Evolutionary conservation across 768 basidiomycete genomes (phyloP).

Genomic region (Kwoniella bestiolae): DNA sequence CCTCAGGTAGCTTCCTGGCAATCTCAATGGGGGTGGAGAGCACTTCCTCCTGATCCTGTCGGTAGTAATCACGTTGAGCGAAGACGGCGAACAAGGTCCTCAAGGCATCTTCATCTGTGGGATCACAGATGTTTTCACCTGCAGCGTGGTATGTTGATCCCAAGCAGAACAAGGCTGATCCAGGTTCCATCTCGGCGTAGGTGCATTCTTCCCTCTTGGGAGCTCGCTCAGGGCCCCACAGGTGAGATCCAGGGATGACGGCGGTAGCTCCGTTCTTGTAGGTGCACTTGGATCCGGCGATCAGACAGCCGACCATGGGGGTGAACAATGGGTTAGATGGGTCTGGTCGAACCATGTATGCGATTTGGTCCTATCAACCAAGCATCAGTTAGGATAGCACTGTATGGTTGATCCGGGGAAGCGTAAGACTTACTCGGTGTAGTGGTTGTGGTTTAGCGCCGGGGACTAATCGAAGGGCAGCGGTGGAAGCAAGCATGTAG

Average conservation of each 20-base stretch:
- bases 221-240: conserved; percentile 22
- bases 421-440: conserved; percentile 16
- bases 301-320: conserved; percentile 27
- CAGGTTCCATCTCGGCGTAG: conserved; percentile 31
- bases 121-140: conserved; percentile 26
- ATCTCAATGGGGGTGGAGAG: conserved; percentile 21
- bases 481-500: conserved; percentile 25
- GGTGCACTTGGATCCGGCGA: conserved; percentile 27
- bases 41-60: conserved; percentile 24
- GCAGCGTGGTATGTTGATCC: conserved; percentile 27
- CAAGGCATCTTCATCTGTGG: conserved; percentile 21
- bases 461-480: conserved; percentile 22
- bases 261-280: conserved; percentile 25
- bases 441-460: conserved; percentile 25
- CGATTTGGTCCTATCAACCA: conserved; percentile 21
- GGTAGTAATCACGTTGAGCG: conserved; percentile 23
- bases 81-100: conserved; percentile 27
- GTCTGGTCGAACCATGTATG: conserved; percentile 23
- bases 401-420: not conserved
- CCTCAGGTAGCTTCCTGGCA: conserved; percentile 15
- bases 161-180: conserved; percentile 24
- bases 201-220: conserved; percentile 21
- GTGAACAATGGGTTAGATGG: conserved; percentile 21
- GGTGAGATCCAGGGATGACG: conserved; percentile 26
- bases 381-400: not conserved